Base-by-base conservation (phyloP, 1,284 basidiomycete species). In the Stereum hirsutum region DNA sequence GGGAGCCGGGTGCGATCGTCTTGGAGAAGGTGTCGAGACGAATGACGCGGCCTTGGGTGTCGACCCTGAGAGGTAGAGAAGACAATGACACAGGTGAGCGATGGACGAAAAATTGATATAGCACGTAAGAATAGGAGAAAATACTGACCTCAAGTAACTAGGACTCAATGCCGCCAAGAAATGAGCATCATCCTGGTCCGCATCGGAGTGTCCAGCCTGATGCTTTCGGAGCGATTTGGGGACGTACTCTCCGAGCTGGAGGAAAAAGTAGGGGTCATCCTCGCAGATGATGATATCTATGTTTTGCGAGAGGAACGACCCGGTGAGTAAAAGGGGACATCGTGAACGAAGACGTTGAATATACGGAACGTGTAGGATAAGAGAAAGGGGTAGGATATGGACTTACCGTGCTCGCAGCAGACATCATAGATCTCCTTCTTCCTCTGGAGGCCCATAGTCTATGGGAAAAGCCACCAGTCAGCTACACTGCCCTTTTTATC, bases 201-300 rank as follows among this genome's bases (percentile, higher is more conserved):
- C 43, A 35, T 47, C 37, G 36, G 48, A 25, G n/a, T 47, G 40
- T 20, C 25, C 42, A 12, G 46, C 47, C 38, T 51, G 56, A 44
- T 54, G 49, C 46, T 51, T 54, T 24, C 80, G 68, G 20, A 62
- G 51, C 1, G 57, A 49, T 57, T 73, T 69, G 38, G 69, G 66
- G 19, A 68, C 57, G 56, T 80, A 84, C 8, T 60, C 50, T 1
- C 70, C 74, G 48, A 75, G 59, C 56, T 84, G 82, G 15, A 91
- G 65, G 65, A 87, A 86, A 59, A 77, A 89, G 62, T 90, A 90
- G 6, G 87, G 88, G 60, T 89, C 86, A 51, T 89, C 85, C 63
- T 89, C 85, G 45, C 80, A 72, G 48, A 86, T 84, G 49, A 87
- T 75, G 15, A 85, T 53, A 51, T 89, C 77, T 76, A 53, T 35